Evolutionary conservation across 176 grass and related monocot genomes (phyloP), one percentile per base, ranked within the genome.

Genomic region (Typha latifolia): DNA sequence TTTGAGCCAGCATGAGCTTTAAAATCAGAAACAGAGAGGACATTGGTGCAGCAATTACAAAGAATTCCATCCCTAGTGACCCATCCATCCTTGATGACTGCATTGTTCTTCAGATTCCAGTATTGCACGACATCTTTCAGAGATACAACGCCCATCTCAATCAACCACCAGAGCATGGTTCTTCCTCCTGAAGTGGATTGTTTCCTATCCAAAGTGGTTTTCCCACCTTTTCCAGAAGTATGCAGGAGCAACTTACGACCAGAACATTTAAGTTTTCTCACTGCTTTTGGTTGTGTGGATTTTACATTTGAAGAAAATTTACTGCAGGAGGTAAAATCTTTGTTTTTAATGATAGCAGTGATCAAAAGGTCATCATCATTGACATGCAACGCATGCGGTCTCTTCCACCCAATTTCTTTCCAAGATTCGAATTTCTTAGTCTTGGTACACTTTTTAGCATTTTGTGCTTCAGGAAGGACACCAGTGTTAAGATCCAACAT

Each of bases 151-250:
- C 94, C 94, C n/a, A 80, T 84, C 24, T 85, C 89, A 84, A 99
- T 85, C 82, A 99, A 84, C 94, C 94, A 99, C 61, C 89, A 90
- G 34, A 99, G 77, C 64, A 99, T 89, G 51, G 89, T 99, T 90
- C 84, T 99, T 11, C 78, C 76, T 56, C 87, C 85, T 64, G 87
- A 67, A 74, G 72, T 83, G 80, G 87, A 62, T 51, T 81, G 79
- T 62, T 82, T 86, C 43, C 83, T 84, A 65, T 90, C 89, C 71
- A 90, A 63, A 70, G 78, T 72, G 72, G 72, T 88, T 74, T 69
- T 76, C 13, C 67, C 81, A 23, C 61, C 61, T 84, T 91, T 91
- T 64, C 84, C 88, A 74, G 70, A 66, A 12, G 57, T 90, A 79
- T 66, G 73, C 31, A 67, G 34, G 52, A 78, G 77, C 72, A 86